Evolutionary conservation across 305 asterid species (phyloP), one percentile per base, ranked within the genome.

Genomic region (Ilex paraguariensis): DNA sequence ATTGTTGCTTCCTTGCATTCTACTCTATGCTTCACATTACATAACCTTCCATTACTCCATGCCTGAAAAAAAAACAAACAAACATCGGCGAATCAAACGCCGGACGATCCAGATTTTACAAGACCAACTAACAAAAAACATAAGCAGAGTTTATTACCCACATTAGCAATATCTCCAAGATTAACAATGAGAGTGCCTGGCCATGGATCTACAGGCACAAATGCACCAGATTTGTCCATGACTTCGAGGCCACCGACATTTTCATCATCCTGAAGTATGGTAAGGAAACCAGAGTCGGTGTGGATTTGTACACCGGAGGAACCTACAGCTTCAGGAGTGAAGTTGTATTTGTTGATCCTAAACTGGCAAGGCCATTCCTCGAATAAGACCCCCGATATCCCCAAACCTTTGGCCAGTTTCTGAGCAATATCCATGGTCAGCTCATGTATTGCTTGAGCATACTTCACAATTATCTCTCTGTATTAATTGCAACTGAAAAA

Each of bases 31-130:
- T 78, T 83, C 77, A 84, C 84, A 56, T 79, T 87, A 77, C 69
- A 70, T 56, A 84, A 80, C 58, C 85, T 77, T 64, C 95, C 95
- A 39, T 84, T 87, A 77, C 95, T 82, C 95, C 95, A 84, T 12
- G 75, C 77, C 91, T 87, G 66, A 33, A 68, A 55, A 56, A 50
- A 7, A 32, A 9, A 13, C 15, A 31, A 16, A 11, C 16, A 64
- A 40, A 61, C 9, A 32, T 36, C 39, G 6, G 0, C 6, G 3
- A 36, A 36, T 17, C 4, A 8, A 52, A 10, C 28, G 2, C 28
- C 28, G 2, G 28, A 30, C 17, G 55, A 6, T 7, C 28, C 31
- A 30, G 15, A 21, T 32, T 21, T 57, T 4, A 31, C 42, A 3
- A 16, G 49, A 31, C 7, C 13, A 53, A 31, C 14, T 9, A 32